These are phyloP conservation scores for Epichloe bromicola DNA, from an alignment of 2,329 filamentous ascomycete genomes.

Conservation along the genomic window DNA sequence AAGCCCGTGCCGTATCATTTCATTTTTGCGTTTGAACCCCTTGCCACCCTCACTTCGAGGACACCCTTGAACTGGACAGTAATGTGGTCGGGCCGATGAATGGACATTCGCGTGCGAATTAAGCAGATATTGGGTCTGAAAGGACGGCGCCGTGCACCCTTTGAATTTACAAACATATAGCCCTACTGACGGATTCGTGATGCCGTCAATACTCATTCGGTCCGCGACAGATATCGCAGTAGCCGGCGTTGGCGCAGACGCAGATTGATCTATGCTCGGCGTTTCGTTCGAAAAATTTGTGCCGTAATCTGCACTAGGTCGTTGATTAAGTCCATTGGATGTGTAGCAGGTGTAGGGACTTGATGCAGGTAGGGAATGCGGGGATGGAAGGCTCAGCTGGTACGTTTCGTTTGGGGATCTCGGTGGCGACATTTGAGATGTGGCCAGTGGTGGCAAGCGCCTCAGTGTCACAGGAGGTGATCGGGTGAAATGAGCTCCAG, in stretches of 20 bases:
- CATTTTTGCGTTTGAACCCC: slow-evolving; percentile 60
- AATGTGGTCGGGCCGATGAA: slow-evolving; percentile 51
- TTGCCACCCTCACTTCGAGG: slow-evolving; percentile 51
- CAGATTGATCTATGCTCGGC: slow-evolving; percentile 31
- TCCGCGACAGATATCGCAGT: slow-evolving; percentile 30
- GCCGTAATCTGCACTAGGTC: slow-evolving; percentile 28
- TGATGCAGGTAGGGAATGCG: slow-evolving; percentile 26
- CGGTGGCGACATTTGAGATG: slow-evolving; percentile 28
- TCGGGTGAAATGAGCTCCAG: slow-evolving; percentile 15
- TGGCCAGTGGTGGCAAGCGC: slow-evolving; percentile 19
- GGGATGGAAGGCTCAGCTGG: slow-evolving; percentile 33
- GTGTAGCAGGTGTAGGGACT: slow-evolving; percentile 26
- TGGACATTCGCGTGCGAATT: slow-evolving; percentile 70
- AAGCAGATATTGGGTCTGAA: slow-evolving; percentile 64
- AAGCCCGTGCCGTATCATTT: slow-evolving; percentile 65
- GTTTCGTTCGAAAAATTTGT: slow-evolving; percentile 32
- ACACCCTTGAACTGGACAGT: slow-evolving; percentile 49
- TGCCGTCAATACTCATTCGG: slow-evolving; percentile 45
- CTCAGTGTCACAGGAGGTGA: slow-evolving; percentile 23
- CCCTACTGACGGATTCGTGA: slow-evolving; percentile 38
- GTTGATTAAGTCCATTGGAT: slow-evolving; percentile 20
- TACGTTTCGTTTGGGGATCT: slow-evolving; percentile 36
- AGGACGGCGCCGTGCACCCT: slow-evolving; percentile 59
- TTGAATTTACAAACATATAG: slow-evolving; percentile 44
- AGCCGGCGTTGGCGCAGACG: slow-evolving; percentile 28